Conservation (phyloP, 148 eudicot genomes). For the Simmondsia chinensis region DNA sequence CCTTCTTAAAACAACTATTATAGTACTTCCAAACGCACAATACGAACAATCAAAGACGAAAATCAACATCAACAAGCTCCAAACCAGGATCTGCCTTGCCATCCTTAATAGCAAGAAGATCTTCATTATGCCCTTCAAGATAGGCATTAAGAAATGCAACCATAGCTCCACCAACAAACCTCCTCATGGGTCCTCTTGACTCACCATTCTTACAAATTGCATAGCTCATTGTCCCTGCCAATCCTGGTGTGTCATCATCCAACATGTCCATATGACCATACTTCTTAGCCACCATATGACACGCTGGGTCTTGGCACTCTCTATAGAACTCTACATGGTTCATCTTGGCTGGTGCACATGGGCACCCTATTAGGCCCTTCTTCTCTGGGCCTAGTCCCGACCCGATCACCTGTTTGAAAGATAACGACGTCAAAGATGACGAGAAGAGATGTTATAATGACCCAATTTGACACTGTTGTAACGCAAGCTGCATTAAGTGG, state of each 20-base stretch:
- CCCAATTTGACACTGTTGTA: no score
- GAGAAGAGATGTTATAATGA: no score
- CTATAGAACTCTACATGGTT: neutral
- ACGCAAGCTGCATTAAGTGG: no score
- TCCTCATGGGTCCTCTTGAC: constrained; percentile 5
- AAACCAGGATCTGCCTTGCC: neutral
- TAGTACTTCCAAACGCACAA: no score
- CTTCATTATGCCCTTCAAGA: neutral
- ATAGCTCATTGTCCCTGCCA: neutral
- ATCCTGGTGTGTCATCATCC: neutral
- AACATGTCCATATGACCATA: constrained; percentile 6
- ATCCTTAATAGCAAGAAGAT: neutral
- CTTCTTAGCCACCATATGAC: neutral
- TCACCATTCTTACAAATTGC: constrained; percentile 1
- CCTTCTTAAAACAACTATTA: no score
- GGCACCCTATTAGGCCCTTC: neutral
- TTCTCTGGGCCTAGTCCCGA: constrained; percentile 1
- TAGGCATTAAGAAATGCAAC: constrained; percentile 4
- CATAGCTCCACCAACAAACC: constrained; percentile 5
- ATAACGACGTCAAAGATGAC: no score
- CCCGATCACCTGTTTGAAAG: constrained; percentile 2
- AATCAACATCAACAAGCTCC: neutral
- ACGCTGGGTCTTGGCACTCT: constrained; percentile 4
- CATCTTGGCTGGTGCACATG: neutral
- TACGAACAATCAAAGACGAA: constrained; percentile 3